Base-by-base conservation (phyloP, 2,329 filamentous ascomycete genomes). In the Talaromyces sp. region DNA sequence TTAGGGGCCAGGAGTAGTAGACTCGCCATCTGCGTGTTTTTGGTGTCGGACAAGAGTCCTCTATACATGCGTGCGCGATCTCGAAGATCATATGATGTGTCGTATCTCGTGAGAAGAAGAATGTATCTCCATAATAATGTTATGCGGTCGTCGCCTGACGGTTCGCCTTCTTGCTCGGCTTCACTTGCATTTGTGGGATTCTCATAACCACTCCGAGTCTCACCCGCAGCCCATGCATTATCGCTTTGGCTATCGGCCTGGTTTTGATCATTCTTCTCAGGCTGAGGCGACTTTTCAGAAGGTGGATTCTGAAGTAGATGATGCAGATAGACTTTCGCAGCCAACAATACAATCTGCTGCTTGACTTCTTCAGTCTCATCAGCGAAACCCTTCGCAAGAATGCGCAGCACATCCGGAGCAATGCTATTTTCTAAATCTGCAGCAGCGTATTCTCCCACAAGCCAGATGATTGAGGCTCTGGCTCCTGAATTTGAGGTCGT, bases 281-380 rank as follows among this genome's bases (percentile, higher is more conserved):
- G 5, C 1, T 38, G 7, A 29, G 38, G 7, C 15, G 38, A 31
- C 43, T 70, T 56, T 67, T 74, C 68, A 47, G 73, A 67, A 11
- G 70, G 68, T 29, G 74, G 85, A 79, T 68, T 82, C 80, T 73
- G 86, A 83, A 67, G 86, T 45, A 98, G 78, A 74, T 96, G 88
- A 72, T 98, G 92, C 17, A 98, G 84, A 74, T 98, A 98, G 1
- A 98, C 93, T 74, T 98, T 98, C n/a, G 95, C 94, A 6, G 91
- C 95, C 2, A 99, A 84, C 0, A 99, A 83, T 17, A 99, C 85
- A 69, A 98, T 96, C 76, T 99, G 95, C 66, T 93, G 85, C 76
- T 96, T 97, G 13, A 92, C 93, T 31, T 89, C 84, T 74, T 97
- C 93, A 1, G 89, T 88, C 78, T 99, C 95, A 67, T 89, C 88